Conservation (phyloP, 23 red algal genomes). For the Gracilaria vermiculophylla region DNA sequence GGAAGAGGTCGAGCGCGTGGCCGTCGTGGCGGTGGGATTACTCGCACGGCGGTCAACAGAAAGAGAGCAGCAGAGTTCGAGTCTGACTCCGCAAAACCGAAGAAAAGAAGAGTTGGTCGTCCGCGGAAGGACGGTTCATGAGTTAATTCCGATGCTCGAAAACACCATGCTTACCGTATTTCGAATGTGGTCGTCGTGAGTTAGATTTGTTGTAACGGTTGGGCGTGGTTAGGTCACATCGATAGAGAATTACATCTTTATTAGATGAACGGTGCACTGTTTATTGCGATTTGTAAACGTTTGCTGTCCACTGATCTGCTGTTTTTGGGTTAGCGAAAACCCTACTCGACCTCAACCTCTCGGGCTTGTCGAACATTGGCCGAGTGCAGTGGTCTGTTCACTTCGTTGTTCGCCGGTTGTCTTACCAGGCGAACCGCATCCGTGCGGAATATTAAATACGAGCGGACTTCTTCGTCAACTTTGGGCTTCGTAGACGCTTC, state of each 20-base stretch:
- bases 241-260: not conserved
- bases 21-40: constrained; percentile 4
- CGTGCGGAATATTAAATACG: too few relatives aligned
- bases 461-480: too few relatives aligned
- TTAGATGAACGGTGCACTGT: not conserved
- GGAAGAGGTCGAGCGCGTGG: constrained; percentile 28
- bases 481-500: too few relatives aligned
- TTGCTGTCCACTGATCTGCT: constrained; percentile 39
- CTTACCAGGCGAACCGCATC: too few relatives aligned
- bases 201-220: not conserved
- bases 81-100: not conserved
- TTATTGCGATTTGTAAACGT: constrained; percentile 45
- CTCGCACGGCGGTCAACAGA: not conserved
- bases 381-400: too few relatives aligned
- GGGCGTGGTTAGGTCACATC: not conserved
- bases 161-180: too few relatives aligned
- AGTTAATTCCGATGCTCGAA: too few relatives aligned
- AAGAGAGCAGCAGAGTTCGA: not conserved
- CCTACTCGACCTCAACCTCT: constrained; percentile 1
- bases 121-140: constrained; percentile 1
- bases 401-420: too few relatives aligned
- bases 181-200: not conserved
- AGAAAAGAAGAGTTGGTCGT: constrained; percentile 16
- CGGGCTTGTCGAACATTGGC: too few relatives aligned
- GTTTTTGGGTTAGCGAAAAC: not conserved